Percentiles rank a stretch among this genome's conserved stretches.
phyloP scores from a whole-genome alignment of 2,329 filamentous ascomycete species.

The Penicillium sp. region DNA sequence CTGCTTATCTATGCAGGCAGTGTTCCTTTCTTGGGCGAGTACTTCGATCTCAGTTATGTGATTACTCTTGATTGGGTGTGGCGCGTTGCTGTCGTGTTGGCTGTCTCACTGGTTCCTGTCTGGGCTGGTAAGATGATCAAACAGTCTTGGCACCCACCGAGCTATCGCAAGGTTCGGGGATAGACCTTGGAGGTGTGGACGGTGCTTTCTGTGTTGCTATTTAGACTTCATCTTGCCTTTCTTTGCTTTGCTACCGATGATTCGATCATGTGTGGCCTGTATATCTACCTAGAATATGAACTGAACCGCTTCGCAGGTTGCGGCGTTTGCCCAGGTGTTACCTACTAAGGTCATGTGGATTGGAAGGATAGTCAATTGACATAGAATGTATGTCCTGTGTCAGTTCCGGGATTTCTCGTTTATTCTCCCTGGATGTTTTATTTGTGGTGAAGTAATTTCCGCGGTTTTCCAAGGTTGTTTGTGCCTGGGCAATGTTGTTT shows the following conservation, averaged over 20 bases:
- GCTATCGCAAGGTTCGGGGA: slow-evolving; percentile 80
- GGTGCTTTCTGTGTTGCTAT: neutral
- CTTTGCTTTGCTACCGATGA: neutral
- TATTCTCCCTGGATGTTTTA: too few species aligned
- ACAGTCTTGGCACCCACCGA: slow-evolving; percentile 84
- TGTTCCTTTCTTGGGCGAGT: slow-evolving; percentile 82
- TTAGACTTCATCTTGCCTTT: slow-evolving; percentile 1
- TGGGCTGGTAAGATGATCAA: slow-evolving; percentile 84
- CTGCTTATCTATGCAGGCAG: slow-evolving; percentile 76
- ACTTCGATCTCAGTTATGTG: slow-evolving; percentile 83
- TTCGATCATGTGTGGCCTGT: neutral
- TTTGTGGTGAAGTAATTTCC: too few species aligned
- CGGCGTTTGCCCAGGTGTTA: neutral
- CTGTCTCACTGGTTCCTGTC: slow-evolving; percentile 80
- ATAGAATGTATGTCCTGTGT: too few species aligned
- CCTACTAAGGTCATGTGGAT: too few species aligned
- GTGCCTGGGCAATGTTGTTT: too few species aligned
- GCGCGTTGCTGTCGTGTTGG: slow-evolving; percentile 78
- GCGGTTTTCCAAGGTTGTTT: too few species aligned
- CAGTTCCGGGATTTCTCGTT: too few species aligned
- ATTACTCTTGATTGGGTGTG: slow-evolving; percentile 81
- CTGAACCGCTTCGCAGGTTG: neutral
- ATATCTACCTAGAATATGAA: neutral
- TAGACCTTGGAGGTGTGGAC: slow-evolving; percentile 12
- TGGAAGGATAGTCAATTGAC: too few species aligned